Conservation (phyloP, 257 asterid genomes). For the Nicotiana tomentosiformis region DNA sequence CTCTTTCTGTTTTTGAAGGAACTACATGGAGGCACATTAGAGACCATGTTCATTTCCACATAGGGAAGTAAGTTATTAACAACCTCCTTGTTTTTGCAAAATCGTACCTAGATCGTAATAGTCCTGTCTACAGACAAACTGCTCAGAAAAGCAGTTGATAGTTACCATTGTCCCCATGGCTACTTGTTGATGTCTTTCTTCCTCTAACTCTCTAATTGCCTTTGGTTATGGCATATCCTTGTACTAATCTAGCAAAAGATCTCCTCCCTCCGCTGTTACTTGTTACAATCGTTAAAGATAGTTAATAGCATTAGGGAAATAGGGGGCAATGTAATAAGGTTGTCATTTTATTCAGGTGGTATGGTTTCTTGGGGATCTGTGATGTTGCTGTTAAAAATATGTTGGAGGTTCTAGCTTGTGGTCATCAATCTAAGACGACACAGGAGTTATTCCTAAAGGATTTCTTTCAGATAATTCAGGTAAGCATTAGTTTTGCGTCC, state of each 20-base stretch:
- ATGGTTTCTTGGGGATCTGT: constrained; percentile 78
- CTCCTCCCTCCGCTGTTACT: background rate
- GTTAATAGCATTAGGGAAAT: background rate
- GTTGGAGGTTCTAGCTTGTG: constrained; percentile 79
- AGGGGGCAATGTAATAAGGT: constrained; percentile 18
- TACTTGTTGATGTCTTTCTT: background rate
- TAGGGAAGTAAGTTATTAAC: constrained; percentile 73
- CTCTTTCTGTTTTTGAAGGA: constrained; percentile 85
- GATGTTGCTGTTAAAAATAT: constrained; percentile 83
- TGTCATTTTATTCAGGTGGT: constrained; percentile 70
- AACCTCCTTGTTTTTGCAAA: background rate
- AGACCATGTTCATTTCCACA: constrained; percentile 94
- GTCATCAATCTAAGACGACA: constrained; percentile 80
- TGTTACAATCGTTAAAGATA: background rate
- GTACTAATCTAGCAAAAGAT: background rate
- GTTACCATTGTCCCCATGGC: background rate
- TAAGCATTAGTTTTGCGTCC: constrained; percentile 17
- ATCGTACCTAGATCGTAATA: background rate
- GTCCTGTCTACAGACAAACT: background rate
- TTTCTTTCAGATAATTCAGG: constrained; percentile 83
- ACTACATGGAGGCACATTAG: constrained; percentile 83
- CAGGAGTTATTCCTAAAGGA: constrained; percentile 90
- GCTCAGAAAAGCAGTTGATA: background rate
- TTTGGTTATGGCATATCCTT: background rate
- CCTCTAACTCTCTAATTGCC: background rate